A percentile compares a stretch with the other conserved stretches of the same genome.
Evolutionary conservation across 2,329 filamentous ascomycete species (phyloP).

Genomic region (Amauroascus niger): DNA sequence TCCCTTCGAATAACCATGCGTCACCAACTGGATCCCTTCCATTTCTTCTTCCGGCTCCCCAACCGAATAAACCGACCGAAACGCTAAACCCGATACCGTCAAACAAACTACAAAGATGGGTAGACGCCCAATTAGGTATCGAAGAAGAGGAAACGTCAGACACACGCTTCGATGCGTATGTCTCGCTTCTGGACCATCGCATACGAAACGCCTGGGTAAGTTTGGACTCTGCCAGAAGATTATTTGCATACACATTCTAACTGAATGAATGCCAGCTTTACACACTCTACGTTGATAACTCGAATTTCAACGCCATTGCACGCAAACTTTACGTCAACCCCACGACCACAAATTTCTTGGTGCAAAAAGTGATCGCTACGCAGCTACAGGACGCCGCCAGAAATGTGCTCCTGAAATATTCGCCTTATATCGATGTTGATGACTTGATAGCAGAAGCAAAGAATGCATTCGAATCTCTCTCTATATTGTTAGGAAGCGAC

Average conservation of each 20-base stretch:
- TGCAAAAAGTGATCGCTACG: slow-evolving; percentile 53
- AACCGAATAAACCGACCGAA: slow-evolving; percentile 27
- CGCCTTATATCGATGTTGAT: slow-evolving; percentile 44
- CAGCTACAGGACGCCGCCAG: slow-evolving; percentile 65
- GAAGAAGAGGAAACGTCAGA: slow-evolving; percentile 44
- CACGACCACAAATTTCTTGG: slow-evolving; percentile 50
- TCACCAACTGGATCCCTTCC: slow-evolving; percentile 82
- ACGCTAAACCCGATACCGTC: slow-evolving; percentile 46
- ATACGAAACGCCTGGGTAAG: slow-evolving; percentile 74
- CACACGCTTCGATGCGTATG: slow-evolving; percentile 50
- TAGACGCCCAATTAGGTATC: slow-evolving; percentile 42
- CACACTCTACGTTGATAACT: slow-evolving; percentile 63
- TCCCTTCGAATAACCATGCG: slow-evolving; percentile 81
- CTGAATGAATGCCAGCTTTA: slow-evolving; percentile 55
- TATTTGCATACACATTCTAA: slow-evolving; percentile 12
- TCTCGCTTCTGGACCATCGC: slow-evolving; percentile 62
- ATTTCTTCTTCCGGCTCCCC: slow-evolving; percentile 58
- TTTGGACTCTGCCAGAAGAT: not conserved
- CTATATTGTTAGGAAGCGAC: slow-evolving; percentile 48
- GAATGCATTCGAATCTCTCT: slow-evolving; percentile 54
- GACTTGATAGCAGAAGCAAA: slow-evolving; percentile 52
- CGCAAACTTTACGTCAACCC: slow-evolving; percentile 59
- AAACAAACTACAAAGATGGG: slow-evolving; percentile 61
- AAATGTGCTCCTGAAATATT: slow-evolving; percentile 60
- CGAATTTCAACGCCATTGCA: slow-evolving; percentile 58